phyloP scores from a whole-genome alignment of 352 stramenopile species.

The Phytopythium vexans region DNA sequence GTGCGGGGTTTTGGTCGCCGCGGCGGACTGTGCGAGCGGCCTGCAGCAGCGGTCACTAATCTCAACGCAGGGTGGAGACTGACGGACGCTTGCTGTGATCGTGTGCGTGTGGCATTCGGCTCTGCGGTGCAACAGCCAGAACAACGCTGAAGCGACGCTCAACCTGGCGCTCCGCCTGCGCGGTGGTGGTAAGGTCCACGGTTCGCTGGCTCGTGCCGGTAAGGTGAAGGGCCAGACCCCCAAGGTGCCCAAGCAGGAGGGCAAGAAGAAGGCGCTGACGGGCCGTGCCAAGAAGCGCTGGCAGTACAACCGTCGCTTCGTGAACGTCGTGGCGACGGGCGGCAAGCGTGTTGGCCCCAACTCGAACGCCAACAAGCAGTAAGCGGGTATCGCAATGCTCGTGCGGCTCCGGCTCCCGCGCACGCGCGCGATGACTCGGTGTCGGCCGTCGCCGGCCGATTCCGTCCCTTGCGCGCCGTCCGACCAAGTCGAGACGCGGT shows the following conservation, averaged over 20 bases:
- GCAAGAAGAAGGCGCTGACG: constrained; percentile 96
- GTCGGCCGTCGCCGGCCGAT: too few species aligned
- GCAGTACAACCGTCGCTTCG: constrained; percentile 99
- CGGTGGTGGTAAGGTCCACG: constrained; percentile 98
- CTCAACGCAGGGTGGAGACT: neutral
- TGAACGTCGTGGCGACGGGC: constrained; percentile 98
- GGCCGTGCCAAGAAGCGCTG: constrained; percentile 99
- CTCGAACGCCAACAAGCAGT: constrained; percentile 96
- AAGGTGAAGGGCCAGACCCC: constrained; percentile 99
- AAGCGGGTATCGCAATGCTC: constrained; percentile 14
- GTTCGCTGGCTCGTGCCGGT: constrained; percentile 99
- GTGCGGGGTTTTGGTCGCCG: neutral
- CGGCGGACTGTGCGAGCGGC: neutral
- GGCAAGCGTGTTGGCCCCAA: constrained; percentile 98
- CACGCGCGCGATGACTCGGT: too few species aligned
- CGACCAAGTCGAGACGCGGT: too few species aligned
- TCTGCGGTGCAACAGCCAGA: constrained; percentile 83
- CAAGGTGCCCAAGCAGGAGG: constrained; percentile 99
- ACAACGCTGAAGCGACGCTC: constrained; percentile 95
- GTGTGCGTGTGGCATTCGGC: constrained; percentile 2
- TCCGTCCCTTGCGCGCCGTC: too few species aligned
- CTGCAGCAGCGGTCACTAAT: neutral
- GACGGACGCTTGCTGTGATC: constrained; percentile 7
- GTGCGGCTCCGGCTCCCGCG: too few species aligned
- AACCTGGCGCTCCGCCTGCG: constrained; percentile 95